Evolutionary conservation across 2,329 filamentous ascomycete species (phyloP), one percentile per base, ranked within the genome.

Genomic region (Thermochaetoides dissita): DNA sequence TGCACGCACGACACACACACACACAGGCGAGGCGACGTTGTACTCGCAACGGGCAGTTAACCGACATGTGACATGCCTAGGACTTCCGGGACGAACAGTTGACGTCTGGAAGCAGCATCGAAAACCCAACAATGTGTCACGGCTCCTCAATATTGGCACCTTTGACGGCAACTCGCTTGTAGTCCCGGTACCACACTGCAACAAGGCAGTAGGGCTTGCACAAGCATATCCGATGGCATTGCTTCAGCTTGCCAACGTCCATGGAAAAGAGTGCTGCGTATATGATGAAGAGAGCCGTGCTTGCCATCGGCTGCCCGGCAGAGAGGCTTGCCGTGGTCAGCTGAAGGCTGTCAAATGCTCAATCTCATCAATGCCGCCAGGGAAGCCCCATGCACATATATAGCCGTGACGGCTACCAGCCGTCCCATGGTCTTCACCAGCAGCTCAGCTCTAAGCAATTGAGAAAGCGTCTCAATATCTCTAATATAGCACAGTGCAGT

Each of bases 101-200:
- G 17, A 24, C 17, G 10, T 46, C 41, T 48, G 46, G 42, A 48
- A 49, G 44, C 48, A 37, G 31, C 37, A 37, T 45, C 37, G 47
- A 49, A 49, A 41, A 43, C 43, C 43, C 41, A 42, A 40, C 39
- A 44, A 39, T 28, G 36, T 40, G 46, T 43, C 43, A 44, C 42
- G 42, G 42, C 44, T 40, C 36, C 46, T 42, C 36, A 46, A 42
- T 43, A 28, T 40, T 34, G 39, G 39, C 34, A 45, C 30, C 36
- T 40, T 41, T 36, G 17, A 34, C 46, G 42, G 46, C 42, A 34
- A 39, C 36, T 40, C 40, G 17, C 17, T 24, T 24, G 17, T 5
- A 24, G 34, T 40, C 33, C 42, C 39, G 40, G 34, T 42, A 38
- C 40, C 32, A 45, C 46, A 34, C 34, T 43, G 42, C 12, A 30